Conservation (phyloP, 371 early-diverging fungal species). For the Sporodiniella umbellata region DNA sequence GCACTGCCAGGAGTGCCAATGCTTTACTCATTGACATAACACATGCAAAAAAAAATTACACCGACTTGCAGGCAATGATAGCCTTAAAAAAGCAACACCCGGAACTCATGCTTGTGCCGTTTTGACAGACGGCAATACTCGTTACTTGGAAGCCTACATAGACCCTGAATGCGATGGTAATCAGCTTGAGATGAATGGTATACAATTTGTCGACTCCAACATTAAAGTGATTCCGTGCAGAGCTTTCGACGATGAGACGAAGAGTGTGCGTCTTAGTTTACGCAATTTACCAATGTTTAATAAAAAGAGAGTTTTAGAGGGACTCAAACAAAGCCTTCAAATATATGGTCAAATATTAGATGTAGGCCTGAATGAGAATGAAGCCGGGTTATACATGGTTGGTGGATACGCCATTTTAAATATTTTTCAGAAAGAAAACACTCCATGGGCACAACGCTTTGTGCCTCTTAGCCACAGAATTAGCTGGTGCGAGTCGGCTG, state of each 20-base stretch:
- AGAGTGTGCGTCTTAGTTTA: background rate
- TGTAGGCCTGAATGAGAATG: background rate
- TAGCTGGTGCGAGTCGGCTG: background rate
- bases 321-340: background rate
- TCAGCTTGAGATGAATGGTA: background rate
- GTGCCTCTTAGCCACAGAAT: background rate
- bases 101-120: background rate
- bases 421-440: background rate
- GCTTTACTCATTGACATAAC: conserved; percentile 2
- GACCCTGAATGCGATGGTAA: background rate
- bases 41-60: conserved; percentile 1
- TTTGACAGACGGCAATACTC: background rate
- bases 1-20: background rate
- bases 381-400: conserved; percentile 1
- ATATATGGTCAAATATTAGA: background rate
- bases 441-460: background rate
- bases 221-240: background rate
- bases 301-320: background rate
- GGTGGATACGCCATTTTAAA: background rate
- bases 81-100: conserved; percentile 3
- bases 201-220: background rate
- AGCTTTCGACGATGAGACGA: no score
- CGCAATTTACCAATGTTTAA: background rate
- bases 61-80: conserved; percentile 4
- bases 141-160: background rate